A percentile compares a stretch with the other conserved stretches of the same genome.
Conservation (phyloP, 2,329 filamentous ascomycete genomes). For the Chlorencoelia australis region DNA sequence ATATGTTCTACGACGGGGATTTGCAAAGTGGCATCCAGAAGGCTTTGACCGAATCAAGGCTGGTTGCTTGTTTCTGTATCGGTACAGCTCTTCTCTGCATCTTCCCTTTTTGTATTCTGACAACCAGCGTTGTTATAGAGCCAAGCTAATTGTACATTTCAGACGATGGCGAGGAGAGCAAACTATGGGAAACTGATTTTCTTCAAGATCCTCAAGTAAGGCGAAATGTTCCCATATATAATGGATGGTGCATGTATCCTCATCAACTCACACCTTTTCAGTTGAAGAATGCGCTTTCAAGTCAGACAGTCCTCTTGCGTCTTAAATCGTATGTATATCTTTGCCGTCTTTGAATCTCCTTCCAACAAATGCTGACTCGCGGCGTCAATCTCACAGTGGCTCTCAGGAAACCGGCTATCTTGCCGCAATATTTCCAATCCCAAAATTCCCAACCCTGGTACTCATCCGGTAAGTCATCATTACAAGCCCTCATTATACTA, state of each 20-base stretch:
- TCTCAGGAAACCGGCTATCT: constrained; percentile 76
- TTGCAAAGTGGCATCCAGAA: constrained; percentile 71
- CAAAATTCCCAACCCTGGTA: constrained; percentile 66
- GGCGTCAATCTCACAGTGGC: too few species aligned
- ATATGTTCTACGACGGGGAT: constrained; percentile 74
- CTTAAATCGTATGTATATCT: too few species aligned
- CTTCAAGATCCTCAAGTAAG: constrained; percentile 46
- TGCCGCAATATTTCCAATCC: constrained; percentile 72
- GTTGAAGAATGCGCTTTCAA: constrained; percentile 45
- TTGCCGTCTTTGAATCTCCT: too few species aligned
- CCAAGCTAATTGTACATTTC: too few species aligned
- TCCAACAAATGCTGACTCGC: too few species aligned
- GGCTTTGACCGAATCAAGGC: constrained; percentile 65
- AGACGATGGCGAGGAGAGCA: constrained; percentile 64
- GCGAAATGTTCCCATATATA: neutral
- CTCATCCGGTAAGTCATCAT: constrained; percentile 68
- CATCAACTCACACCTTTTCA: too few species aligned
- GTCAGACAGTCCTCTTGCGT: constrained; percentile 59
- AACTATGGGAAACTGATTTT: constrained; percentile 63
- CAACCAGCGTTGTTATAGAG: too few species aligned
- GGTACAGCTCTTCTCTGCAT: constrained; percentile 33
- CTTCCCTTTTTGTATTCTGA: too few species aligned
- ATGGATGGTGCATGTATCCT: constrained; percentile 5
- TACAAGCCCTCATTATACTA: too few species aligned
- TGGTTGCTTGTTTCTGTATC: constrained; percentile 76